Base-by-base conservation (phyloP, 2,329 filamentous ascomycete genomes). In the Geosmithia putterillii region DNA sequence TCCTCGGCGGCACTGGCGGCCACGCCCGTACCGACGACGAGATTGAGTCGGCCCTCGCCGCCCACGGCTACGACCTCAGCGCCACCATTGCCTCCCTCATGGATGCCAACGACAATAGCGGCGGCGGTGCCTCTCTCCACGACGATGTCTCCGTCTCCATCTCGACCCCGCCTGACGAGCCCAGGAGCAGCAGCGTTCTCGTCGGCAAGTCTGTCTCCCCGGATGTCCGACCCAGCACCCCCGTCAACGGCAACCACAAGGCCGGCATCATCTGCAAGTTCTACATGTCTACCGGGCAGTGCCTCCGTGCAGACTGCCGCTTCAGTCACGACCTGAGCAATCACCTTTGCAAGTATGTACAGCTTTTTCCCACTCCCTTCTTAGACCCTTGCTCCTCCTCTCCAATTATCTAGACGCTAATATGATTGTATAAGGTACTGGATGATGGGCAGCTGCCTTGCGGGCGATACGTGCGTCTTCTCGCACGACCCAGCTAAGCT, bases 341-440 rank as follows among this genome's bases (percentile, higher is more conserved):
- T 57, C 92, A 95, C 55, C 76, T 98, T 48, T 98, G 92, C 89
- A 96, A 96, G 86, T 94, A 71, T 74, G 86, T 83, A n/a, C n/a
- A n/a, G n/a, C n/a, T n/a, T n/a, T 35, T 50, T 44, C 47, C 52
- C 43, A 44, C 50, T 44, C 43, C n/a, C n/a, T 43, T 38, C 35
- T 34, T 20, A 40, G 18, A 20, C 18, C 17, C 18, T 14, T 38
- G 12, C 7, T 7, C 20, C 18, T 9, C 38, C n/a, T n/a, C n/a
- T n/a, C n/a, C n/a, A n/a, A n/a, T n/a, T 12, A 12, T 36, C 12
- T 20, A 9, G 9, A 38, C 18, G n/a, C 32, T 42, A 34, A 17
- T 32, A 6, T 41, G 4, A 9, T 22, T n/a, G 28, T 39, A 39
- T 20, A 22, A 92, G 86, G 59, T 96, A 96, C 60, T 98, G 89